Percentiles rank a stretch among this genome's conserved stretches.
phyloP scores from a whole-genome alignment of 176 grass and related monocot species.

The Aechmea fasciata region DNA sequence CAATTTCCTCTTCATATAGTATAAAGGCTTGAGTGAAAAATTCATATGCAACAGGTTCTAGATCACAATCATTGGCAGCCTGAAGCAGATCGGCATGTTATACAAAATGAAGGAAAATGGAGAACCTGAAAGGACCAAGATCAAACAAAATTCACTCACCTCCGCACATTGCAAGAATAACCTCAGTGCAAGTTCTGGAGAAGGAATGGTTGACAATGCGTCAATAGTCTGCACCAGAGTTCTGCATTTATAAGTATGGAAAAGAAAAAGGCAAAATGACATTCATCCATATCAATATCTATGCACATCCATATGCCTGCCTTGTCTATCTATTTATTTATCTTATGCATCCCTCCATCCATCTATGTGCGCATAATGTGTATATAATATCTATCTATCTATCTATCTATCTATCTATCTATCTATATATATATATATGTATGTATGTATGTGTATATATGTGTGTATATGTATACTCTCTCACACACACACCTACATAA shows the following conservation, averaged over 20 bases:
- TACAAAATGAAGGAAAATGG: conserved; percentile 14
- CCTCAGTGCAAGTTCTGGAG: conserved; percentile 62
- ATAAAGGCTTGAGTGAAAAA: conserved; percentile 99
- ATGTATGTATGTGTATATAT: no score
- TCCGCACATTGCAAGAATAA: conserved; percentile 71
- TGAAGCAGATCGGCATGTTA: conserved; percentile 23
- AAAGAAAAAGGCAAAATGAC: conserved; percentile 8
- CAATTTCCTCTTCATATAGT: conserved; percentile 94
- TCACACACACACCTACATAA: no score
- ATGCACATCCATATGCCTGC: background rate
- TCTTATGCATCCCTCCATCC: no score
- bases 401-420: no score
- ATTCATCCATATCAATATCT: background rate
- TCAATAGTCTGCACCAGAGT: conserved; percentile 51
- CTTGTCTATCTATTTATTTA: no score
- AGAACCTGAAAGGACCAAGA: conserved; percentile 11
- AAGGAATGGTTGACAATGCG: conserved; percentile 55
- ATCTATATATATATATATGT: no score
- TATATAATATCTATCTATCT: no score
- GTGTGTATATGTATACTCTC: no score
- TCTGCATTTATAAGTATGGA: conserved; percentile 5
- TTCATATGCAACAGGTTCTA: conserved; percentile 96
- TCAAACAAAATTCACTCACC: conserved; percentile 28
- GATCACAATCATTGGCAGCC: conserved; percentile 97
- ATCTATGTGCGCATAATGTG: no score